These are phyloP conservation scores for Heliocybe sulcata DNA, from an alignment of 1,284 basidiomycete species.

Conservation along the genomic window DNA sequence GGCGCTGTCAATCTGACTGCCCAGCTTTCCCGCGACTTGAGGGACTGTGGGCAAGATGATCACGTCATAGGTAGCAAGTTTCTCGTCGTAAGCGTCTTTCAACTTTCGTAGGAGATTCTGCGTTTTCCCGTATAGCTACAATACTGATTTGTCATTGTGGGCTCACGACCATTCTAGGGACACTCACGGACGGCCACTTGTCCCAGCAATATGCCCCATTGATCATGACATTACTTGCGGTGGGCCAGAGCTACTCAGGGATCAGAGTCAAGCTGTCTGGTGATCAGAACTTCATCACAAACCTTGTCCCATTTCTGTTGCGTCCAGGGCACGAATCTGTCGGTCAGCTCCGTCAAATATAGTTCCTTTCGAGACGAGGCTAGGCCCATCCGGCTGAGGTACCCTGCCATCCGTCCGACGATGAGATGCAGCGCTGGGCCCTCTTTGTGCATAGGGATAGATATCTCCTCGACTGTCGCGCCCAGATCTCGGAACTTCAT, in stretches of 20 bases:
- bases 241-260: slow-evolving; percentile 10
- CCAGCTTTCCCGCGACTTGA: slow-evolving; percentile 17
- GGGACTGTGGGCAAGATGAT: slow-evolving; percentile 37
- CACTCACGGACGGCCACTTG: slow-evolving; percentile 19
- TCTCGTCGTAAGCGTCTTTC: slow-evolving; percentile 29
- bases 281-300: background rate
- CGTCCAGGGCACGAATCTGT: slow-evolving; percentile 28
- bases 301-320: slow-evolving; percentile 32
- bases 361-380: slow-evolving; percentile 17
- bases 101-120: slow-evolving; percentile 34
- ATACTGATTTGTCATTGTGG: background rate
- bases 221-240: slow-evolving; percentile 15
- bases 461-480: slow-evolving; percentile 31
- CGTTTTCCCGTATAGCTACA: slow-evolving; percentile 24
- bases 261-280: background rate
- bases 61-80: slow-evolving; percentile 30
- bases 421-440: background rate
- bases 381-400: slow-evolving; percentile 17
- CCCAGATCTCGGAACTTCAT: slow-evolving; percentile 27
- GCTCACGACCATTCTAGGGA: background rate
- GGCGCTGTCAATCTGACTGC: slow-evolving; percentile 13
- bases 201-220: slow-evolving; percentile 19
- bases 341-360: slow-evolving; percentile 29
- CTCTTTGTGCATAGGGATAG: slow-evolving; percentile 23
- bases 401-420: slow-evolving; percentile 14